Base-by-base conservation (phyloP, 2,329 filamentous ascomycete species). In the Gnomoniopsis smithogilvyi region DNA sequence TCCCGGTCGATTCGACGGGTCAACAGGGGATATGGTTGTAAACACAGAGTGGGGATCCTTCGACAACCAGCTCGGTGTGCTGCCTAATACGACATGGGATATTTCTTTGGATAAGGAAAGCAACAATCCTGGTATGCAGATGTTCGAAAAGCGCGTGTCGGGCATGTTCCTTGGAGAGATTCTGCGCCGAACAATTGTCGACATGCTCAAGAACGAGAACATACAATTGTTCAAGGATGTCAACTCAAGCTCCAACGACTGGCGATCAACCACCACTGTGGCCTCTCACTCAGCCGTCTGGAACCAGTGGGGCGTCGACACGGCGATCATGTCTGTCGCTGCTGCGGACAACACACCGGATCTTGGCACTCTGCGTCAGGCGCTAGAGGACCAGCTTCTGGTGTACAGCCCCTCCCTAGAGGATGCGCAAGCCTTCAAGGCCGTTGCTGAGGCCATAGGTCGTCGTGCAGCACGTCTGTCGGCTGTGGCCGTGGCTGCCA, bases 21-120 rank as follows among this genome's bases (percentile, higher is more conserved):
- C 86, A 10, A 96, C 93, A 0, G 92, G 93, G 54, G 86, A 96
- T 67, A 99, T 99, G 95, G 92, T 99, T 60, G 84, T 99, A 76
- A 99, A 99, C 77, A 94, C 91, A 1, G 95, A 99, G 77, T 99
- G 95, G 95, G 95, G 95, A 63, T 96, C 92, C 59, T 99, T 99
- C 69, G 95, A 99, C 76, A 98, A 98, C 76, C 85, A 90, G 67
- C 85, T 98, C 64, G 91, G 88, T 66, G 90, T 96, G 21, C 81
- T 99, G 45, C 95, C 94, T 49, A 89, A 87, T 67, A 98, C 94
- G 0, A 78, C 85, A 0, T 98, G 92, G 77, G 95, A 99, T 71
- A 77, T 80, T 52, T 82, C 86, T 59, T 81, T 99, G 24, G 94
- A 99, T 73, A 77, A 79, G 58, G 85, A 88, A 61, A 95, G 89